phyloP scores from a whole-genome alignment of 169 alveolate genomes.

The Cryptosporidium meleagridis region DNA sequence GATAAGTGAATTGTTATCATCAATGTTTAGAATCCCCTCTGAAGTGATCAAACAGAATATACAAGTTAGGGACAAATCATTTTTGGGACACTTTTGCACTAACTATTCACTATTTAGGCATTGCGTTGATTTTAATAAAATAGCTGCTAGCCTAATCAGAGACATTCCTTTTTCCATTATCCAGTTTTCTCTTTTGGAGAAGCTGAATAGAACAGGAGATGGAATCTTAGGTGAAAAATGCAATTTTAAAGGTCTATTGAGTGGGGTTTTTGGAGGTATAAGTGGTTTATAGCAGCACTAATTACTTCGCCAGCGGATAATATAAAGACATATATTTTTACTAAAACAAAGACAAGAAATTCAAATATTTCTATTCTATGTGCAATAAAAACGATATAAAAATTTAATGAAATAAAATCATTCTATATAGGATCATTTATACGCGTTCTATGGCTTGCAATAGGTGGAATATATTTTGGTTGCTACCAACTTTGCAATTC shows the following conservation, averaged over 20 bases:
- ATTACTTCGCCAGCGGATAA: background rate
- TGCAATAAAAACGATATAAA: background rate
- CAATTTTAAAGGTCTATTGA: background rate
- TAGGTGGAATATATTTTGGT: slow-evolving; percentile 2
- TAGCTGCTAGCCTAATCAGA: background rate
- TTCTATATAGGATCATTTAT: background rate
- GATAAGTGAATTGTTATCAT: background rate
- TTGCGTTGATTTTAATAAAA: background rate
- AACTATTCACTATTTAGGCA: background rate
- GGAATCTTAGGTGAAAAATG: background rate
- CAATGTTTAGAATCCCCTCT: background rate
- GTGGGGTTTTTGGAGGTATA: background rate
- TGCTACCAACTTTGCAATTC: background rate
- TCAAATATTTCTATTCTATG: background rate
- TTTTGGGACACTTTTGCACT: background rate
- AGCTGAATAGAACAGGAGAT: background rate
- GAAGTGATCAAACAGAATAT: background rate
- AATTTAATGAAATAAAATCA: background rate
- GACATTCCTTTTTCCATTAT: background rate
- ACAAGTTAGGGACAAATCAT: background rate
- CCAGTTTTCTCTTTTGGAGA: background rate
- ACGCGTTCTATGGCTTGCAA: background rate
- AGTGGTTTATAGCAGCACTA: background rate
- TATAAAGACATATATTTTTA: background rate
- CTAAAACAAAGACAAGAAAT: background rate